These are phyloP conservation scores for Blastomyces gilchristii DNA, from an alignment of 2,329 filamentous ascomycete species.

Conservation along the genomic window DNA sequence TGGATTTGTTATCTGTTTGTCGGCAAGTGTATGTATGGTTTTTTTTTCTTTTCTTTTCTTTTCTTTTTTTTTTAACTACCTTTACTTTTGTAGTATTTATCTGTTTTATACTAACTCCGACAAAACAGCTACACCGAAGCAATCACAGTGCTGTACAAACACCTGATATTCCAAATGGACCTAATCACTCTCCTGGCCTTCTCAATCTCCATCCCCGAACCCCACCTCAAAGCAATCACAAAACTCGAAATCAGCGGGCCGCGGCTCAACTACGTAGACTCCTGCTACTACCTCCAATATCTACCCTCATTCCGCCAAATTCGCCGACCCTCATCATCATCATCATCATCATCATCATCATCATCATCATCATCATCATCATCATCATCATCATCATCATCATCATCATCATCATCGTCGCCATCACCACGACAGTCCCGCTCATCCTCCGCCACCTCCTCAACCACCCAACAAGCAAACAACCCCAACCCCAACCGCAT, in stretches of 20 bases:
- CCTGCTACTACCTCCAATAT: background rate
- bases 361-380: too few relatives aligned
- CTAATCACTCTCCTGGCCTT: background rate
- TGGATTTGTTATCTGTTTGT: slow-evolving; percentile 1
- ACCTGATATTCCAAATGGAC: background rate
- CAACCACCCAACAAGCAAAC: background rate
- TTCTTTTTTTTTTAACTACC: too few relatives aligned
- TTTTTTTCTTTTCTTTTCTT: too few relatives aligned
- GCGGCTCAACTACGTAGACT: background rate
- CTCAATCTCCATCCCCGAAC: slow-evolving; percentile 2
- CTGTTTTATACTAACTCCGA: background rate
- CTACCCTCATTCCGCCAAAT: background rate
- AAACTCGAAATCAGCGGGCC: background rate
- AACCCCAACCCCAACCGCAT: too few relatives aligned
- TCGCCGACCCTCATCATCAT: background rate
- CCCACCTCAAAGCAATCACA: background rate
- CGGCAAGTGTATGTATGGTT: slow-evolving; percentile 1
- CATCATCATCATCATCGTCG: too few relatives aligned
- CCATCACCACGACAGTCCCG: too few relatives aligned
- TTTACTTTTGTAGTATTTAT: background rate
- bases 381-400: too few relatives aligned
- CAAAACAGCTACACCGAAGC: background rate
- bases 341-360: too few relatives aligned
- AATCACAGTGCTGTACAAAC: slow-evolving; percentile 2
- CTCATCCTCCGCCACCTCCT: background rate